These are phyloP conservation scores for Cytospora leucostoma DNA, from an alignment of 2,329 filamentous ascomycete genomes.

Conservation along the genomic window DNA sequence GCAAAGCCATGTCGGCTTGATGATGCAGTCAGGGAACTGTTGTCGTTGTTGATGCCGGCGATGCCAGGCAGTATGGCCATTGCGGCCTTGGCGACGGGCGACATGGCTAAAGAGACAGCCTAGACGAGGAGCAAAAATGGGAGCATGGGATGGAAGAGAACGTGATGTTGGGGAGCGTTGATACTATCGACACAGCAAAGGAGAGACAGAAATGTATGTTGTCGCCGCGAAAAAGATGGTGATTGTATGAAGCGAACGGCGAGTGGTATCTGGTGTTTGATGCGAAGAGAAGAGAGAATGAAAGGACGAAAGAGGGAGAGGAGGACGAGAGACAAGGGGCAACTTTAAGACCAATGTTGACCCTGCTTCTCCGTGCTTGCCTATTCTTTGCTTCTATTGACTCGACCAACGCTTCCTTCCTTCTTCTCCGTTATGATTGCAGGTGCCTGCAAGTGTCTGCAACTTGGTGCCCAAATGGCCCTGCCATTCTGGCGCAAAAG, in stretches of 20 bases:
- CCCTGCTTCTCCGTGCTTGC: slow-evolving; percentile 8
- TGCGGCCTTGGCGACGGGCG: slow-evolving; percentile 9
- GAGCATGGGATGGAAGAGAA: neutral
- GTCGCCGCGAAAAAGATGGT: slow-evolving; percentile 11
- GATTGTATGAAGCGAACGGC: slow-evolving; percentile 16
- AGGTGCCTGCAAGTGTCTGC: neutral
- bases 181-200: slow-evolving; percentile 16
- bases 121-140: neutral
- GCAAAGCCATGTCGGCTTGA: neutral
- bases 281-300: neutral
- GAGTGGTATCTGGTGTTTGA: slow-evolving; percentile 4
- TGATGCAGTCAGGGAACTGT: neutral
- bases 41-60: neutral
- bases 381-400: neutral
- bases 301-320: neutral
- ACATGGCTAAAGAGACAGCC: slow-evolving; percentile 16
- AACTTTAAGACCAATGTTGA: slow-evolving; percentile 9
- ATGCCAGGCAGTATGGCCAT: slow-evolving; percentile 9
- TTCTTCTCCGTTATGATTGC: neutral
- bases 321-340: neutral
- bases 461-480: neutral
- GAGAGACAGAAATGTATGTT: slow-evolving; percentile 7
- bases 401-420: neutral
- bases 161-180: neutral
- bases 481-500: neutral